Evolutionary conservation across 1,284 basidiomycete genomes (phyloP).

Genomic region (Pisolithus thermaeus): DNA sequence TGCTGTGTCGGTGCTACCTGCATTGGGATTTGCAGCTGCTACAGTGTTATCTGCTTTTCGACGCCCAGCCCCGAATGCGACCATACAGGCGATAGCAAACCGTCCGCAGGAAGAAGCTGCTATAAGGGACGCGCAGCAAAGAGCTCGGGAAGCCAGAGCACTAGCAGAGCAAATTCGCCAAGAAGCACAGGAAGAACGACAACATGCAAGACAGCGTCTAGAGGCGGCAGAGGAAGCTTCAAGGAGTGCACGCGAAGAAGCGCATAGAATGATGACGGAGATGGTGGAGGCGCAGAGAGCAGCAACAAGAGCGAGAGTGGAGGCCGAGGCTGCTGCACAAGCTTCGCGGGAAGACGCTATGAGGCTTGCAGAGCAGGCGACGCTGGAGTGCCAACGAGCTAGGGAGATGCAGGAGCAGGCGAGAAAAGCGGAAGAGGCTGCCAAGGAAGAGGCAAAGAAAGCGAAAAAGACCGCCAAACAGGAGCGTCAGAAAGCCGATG

Average conservation of each 20-base stretch:
- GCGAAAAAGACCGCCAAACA: not conserved
- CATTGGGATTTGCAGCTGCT: too few species aligned
- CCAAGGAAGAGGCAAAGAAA: not conserved
- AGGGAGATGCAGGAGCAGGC: not conserved
- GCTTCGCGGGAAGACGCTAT: not conserved
- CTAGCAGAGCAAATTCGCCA: constrained; percentile 17
- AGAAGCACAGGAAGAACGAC: not conserved
- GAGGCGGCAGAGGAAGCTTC: not conserved
- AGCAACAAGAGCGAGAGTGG: not conserved
- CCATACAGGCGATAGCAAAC: not conserved
- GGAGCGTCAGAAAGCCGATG: not conserved
- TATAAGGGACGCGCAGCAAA: not conserved
- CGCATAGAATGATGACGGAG: not conserved
- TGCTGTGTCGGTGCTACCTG: too few species aligned
- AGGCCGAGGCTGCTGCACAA: not conserved
- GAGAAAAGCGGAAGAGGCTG: not conserved
- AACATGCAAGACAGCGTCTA: not conserved
- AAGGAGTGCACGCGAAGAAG: not conserved
- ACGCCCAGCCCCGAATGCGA: not conserved
- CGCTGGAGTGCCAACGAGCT: not conserved
- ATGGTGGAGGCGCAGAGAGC: not conserved
- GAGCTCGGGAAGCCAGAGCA: constrained; percentile 7
- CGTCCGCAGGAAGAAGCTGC: not conserved
- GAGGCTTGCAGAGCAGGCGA: not conserved
- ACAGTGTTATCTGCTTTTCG: too few species aligned